A percentile compares a stretch with the other conserved stretches of the same genome.
These are phyloP conservation scores for Kazachstania martiniae DNA, from an alignment of 805 yeast genomes.

Conservation along the genomic window DNA sequence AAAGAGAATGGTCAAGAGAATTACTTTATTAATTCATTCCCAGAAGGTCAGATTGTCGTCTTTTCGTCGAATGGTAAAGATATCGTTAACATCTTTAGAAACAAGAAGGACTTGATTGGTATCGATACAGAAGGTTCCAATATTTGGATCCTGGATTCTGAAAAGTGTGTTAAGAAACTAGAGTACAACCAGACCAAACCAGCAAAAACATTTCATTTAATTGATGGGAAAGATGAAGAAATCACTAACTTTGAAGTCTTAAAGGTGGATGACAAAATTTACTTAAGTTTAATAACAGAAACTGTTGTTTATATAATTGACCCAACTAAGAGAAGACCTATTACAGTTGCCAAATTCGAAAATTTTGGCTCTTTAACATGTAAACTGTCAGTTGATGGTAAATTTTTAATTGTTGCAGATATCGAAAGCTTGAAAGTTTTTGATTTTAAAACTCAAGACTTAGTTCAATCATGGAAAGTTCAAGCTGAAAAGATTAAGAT, in stretches of 20 bases:
- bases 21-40: slow-evolving; percentile 22
- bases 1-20: slow-evolving; percentile 9
- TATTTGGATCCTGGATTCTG: slow-evolving; percentile 28
- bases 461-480: slow-evolving; percentile 15
- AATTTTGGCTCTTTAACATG: slow-evolving; percentile 11
- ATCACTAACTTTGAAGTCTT: slow-evolving; percentile 23
- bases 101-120: slow-evolving; percentile 27
- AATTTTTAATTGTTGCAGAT: slow-evolving; percentile 15
- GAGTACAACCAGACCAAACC: slow-evolving; percentile 25
- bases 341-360: slow-evolving; percentile 15
- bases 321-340: slow-evolving; percentile 34
- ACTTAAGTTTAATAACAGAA: slow-evolving; percentile 23
- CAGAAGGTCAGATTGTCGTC: slow-evolving; percentile 23
- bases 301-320: slow-evolving; percentile 53
- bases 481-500: slow-evolving; percentile 13
- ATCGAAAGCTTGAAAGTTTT: slow-evolving; percentile 10
- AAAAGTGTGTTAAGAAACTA: slow-evolving; percentile 25
- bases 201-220: slow-evolving; percentile 26
- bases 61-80: slow-evolving; percentile 26
- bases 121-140: slow-evolving; percentile 26
- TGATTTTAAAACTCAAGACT: slow-evolving; percentile 10
- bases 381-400: slow-evolving; percentile 12
- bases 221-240: slow-evolving; percentile 24
- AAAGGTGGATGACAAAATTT: slow-evolving; percentile 5
- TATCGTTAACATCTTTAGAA: slow-evolving; percentile 29